These are phyloP conservation scores for Fusarium cicatricum DNA, from an alignment of 2,329 filamentous ascomycete species.

Conservation along the genomic window DNA sequence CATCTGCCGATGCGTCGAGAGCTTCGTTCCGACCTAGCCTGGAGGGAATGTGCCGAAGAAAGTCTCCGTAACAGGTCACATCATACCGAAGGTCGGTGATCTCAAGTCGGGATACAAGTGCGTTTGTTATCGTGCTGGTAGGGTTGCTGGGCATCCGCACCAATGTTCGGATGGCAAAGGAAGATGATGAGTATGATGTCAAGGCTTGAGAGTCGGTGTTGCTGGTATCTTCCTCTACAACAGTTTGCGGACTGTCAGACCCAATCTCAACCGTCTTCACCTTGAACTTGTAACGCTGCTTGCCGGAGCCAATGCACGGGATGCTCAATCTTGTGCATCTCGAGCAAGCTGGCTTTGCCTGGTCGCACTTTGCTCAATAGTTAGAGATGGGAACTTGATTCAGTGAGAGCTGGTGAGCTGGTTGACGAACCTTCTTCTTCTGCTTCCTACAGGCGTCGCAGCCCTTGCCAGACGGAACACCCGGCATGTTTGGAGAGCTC, in stretches of 20 bases:
- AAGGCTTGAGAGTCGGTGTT: conserved; percentile 1
- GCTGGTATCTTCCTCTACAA: conserved; percentile 15
- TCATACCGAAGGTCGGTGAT: conserved; percentile 57
- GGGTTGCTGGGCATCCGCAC: conserved; percentile 44
- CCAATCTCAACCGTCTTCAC: conserved; percentile 40
- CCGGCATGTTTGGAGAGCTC: conserved; percentile 59
- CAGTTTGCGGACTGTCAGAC: conserved; percentile 5
- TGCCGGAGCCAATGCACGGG: conserved; percentile 55
- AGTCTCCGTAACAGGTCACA: conserved; percentile 56
- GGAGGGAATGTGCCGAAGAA: conserved; percentile 54
- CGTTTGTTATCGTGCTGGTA: conserved; percentile 34
- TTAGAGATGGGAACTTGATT: background rate
- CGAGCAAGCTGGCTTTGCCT: conserved; percentile 53
- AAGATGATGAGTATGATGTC: background rate
- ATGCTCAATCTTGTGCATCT: conserved; percentile 56
- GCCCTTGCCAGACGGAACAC: conserved; percentile 59
- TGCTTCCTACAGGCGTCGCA: conserved; percentile 61
- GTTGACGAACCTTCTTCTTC: conserved; percentile 59
- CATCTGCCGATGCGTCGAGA: conserved; percentile 51
- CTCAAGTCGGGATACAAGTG: conserved; percentile 45
- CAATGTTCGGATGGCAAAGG: conserved; percentile 2
- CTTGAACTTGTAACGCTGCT: conserved; percentile 60
- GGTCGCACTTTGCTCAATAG: conserved; percentile 52
- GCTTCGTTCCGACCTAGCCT: conserved; percentile 56
- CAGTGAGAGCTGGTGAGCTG: background rate